Evolutionary conservation across 495 filamentous ascomycete genomes (phyloP).

Genomic region (Aspergillus avenaceus): DNA sequence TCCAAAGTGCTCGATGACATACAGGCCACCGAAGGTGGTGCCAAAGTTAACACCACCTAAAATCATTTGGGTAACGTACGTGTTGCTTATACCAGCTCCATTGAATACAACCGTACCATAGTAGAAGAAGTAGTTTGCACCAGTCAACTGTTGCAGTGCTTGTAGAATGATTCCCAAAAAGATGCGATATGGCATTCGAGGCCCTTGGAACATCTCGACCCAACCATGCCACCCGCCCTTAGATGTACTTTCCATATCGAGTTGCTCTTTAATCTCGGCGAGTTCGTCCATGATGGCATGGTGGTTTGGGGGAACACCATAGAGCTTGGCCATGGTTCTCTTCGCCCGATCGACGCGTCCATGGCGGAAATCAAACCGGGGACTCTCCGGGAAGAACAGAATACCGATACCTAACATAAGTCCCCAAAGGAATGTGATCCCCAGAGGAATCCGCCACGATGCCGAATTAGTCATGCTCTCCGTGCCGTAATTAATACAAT

Average conservation of each 20-base stretch:
- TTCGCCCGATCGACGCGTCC: conserved; percentile 59
- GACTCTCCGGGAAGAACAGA: conserved; percentile 66
- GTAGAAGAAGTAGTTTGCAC: conserved; percentile 64
- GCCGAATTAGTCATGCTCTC: conserved; percentile 34
- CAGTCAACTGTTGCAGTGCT: conserved; percentile 33
- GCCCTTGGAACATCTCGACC: conserved; percentile 58
- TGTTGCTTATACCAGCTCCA: conserved; percentile 61
- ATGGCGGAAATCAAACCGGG: conserved; percentile 62
- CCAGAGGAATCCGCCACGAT: conserved; percentile 76
- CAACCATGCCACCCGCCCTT: conserved; percentile 24
- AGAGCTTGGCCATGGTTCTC: conserved; percentile 60
- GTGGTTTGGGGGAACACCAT: conserved; percentile 60
- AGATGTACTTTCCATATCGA: conserved; percentile 52
- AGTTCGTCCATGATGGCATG: conserved; percentile 62
- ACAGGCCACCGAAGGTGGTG: conserved; percentile 66
- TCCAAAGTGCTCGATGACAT: conserved; percentile 64
- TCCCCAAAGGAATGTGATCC: conserved; percentile 69
- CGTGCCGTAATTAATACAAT: conserved; percentile 78
- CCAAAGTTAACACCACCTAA: conserved; percentile 68
- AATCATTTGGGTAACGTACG: conserved; percentile 68
- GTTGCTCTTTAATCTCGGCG: conserved; percentile 56
- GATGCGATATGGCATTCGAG: conserved; percentile 65
- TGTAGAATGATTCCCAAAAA: conserved; percentile 63
- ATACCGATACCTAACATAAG: conserved; percentile 65
- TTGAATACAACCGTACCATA: conserved; percentile 69